Base-by-base conservation (phyloP, 768 basidiomycete species). In the Bullera alba region DNA sequence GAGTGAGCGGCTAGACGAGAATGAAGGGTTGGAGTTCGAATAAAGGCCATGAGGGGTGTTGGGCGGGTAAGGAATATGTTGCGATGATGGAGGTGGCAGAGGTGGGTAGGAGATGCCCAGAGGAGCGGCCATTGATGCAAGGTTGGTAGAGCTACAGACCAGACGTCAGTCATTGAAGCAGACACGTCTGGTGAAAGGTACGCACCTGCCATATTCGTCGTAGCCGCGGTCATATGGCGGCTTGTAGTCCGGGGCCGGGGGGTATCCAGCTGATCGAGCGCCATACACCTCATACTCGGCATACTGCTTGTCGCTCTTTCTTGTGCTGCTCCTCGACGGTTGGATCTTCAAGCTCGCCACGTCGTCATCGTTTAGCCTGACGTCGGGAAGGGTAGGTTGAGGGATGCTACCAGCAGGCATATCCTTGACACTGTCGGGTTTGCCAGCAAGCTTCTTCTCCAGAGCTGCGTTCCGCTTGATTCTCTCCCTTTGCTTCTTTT, bases 311-410 rank as follows among this genome's bases (percentile, higher is more conserved):
- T 36, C 3, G 19, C 21, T 23, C 29, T 34, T 35, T 6, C 36
- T 43, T 52, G 28, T 41, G 42, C 50, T 42, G 39, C 14, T n/a
- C n/a, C n/a, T n/a, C n/a, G n/a, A n/a, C 17, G 29, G n/a, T 44
- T 51, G 48, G 42, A 45, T 49, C 36, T 53, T 30, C 53, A 58
- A 36, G 21, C n/a, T n/a, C 54, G 57, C 37, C 76, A 64, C 58
- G 30, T 85, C 83, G 27, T 75, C 73, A 56, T 91, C 86, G 48
- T 92, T 85, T 39, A 95, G 78, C n/a, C 81, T 83, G 43, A 99
- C 78, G 57, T 86, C 87, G 14, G 95, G 95, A 28, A 97, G 79
- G 7, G 95, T 99, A 1, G 95, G 95, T 73, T 95, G 90, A 17
- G 90, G 88, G 5, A 89, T 78, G 8, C 83, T 84, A 60, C 83